phyloP scores from a whole-genome alignment of 2,329 filamentous ascomycete species.

The Didymosphaeria variabile region DNA sequence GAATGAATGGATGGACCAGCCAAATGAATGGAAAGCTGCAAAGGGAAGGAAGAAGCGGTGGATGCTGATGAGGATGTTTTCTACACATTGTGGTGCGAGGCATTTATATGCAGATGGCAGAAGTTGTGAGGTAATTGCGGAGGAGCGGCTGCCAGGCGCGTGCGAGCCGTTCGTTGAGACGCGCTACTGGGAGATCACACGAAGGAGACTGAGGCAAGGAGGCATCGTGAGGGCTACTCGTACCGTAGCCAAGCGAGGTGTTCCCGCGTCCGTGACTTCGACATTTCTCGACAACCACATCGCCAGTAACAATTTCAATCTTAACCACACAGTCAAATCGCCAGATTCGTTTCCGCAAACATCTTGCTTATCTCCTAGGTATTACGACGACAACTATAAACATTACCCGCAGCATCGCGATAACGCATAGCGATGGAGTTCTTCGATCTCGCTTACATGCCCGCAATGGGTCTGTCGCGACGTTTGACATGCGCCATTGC shows the following conservation, averaged over 20 bases:
- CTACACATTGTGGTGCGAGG: background rate
- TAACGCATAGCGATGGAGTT: background rate
- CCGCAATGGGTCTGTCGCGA: background rate
- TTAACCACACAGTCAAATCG: background rate
- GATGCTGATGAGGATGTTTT: background rate
- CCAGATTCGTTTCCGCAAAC: background rate
- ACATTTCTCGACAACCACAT: background rate
- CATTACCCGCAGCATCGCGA: background rate
- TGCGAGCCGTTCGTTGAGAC: conserved; percentile 1
- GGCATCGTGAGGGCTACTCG: background rate
- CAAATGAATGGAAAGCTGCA: background rate
- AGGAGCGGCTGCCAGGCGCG: background rate
- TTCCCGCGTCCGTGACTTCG: background rate
- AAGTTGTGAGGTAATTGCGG: background rate
- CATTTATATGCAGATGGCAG: background rate
- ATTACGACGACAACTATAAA: background rate
- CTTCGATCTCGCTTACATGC: background rate
- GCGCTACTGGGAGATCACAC: conserved; percentile 1
- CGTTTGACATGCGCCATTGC: background rate
- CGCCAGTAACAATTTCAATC: too few relatives aligned
- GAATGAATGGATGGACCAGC: conserved; percentile 5
- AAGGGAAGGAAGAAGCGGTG: conserved; percentile 1
- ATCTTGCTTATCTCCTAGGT: background rate
- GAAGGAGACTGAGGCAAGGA: background rate
- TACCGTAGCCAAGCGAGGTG: background rate